Base-by-base conservation (phyloP, 345 rosid genomes). In the Gossypium ekmanianum region DNA sequence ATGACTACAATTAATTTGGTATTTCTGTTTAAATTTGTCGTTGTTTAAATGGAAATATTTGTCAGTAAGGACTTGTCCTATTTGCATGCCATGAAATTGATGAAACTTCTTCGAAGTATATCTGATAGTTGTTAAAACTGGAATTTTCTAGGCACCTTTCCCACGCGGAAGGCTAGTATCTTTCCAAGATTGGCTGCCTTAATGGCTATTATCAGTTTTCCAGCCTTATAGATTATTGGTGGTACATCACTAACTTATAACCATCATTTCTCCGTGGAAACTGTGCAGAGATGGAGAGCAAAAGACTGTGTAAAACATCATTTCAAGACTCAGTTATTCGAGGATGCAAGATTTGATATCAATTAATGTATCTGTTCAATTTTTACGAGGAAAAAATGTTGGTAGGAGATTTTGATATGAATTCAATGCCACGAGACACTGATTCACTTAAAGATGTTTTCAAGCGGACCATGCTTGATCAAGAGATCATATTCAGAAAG, bases 401-500 rank as follows among this genome's bases (percentile, higher is more conserved):
- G 70, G 79, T 18, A 57, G 83, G 74, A 56, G 87, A 79, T 52
- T 75, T 83, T 34, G 84, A 83, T 69, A 55, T 80, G 79, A 81
- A 54, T 76, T 74, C 82, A 44, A 72, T 51, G 45, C 86, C 72
- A 14, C 72, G 18, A 54, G 45, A 18, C 66, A 44, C 75, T 39
- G 81, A 78, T 76, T 80, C 86, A 58, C 59, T 61, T 62, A 57
- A 74, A 71, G 87, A 81, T 56, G 76, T 76, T 66, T 62, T 83
- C 62, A 81, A 81, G 78, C 83, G 80, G 72, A 85, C 85, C 61
- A 87, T 87, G 64, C 58, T 85, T 41, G 64, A 82, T 34, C 90
- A 85, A 78, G 90, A 87, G 57, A 11, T 76, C 58, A 63, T 69
- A 47, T 83, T 85, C 69, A 82, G 80, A 71, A 82, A 78, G 48